Evolutionary conservation across 345 rosid species (phyloP), one percentile per base, ranked within the genome.

Genomic region (Atalantia buxifolia): DNA sequence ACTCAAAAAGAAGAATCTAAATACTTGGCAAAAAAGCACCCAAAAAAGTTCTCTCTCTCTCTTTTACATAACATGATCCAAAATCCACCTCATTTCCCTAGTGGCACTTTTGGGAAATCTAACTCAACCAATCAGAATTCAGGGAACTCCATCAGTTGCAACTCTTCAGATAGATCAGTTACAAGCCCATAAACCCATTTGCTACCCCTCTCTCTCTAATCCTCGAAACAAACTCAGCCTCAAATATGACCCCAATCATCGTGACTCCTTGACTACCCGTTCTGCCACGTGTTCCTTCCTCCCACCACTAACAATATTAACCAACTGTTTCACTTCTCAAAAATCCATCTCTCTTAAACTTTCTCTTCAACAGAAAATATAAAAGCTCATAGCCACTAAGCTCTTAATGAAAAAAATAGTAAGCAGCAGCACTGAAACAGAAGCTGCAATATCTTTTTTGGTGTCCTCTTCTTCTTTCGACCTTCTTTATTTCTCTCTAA

Each of bases 201-300:
- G 60, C 72, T 62, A 60, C 62, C 25, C 16, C n/a, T 53, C 77
- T 56, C 25, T 57, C 78, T 70, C 79, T 57, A 36, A 70, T 50
- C 42, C 76, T 57, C 78, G 10, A 55, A 76, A 53, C 84, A 74
- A 87, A 86, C 77, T 93, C 90, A 77, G 63, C 93, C 94, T 83
- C 93, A 91, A 35, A 84, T 76, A 65, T 31, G 53, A 76, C 76
- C 60, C 71, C 79, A 50, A 71, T 61, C 72, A 79, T 2, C 71
- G 25, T 61, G 55, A 30, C 78, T 50, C 83, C 57, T 30, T 75
- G 72, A 79, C 80, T 24, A 76, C 82, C 83, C 84, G 65, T 68
- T 80, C 76, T 66, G 83, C 98, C 98, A 93, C 98, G 97, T 90
- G 92, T 87, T 56, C 85, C 79, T 77, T 84, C 71, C 78, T 83